Conservation (phyloP, 495 filamentous ascomycete genomes). For the Sporormia fimetaria region DNA sequence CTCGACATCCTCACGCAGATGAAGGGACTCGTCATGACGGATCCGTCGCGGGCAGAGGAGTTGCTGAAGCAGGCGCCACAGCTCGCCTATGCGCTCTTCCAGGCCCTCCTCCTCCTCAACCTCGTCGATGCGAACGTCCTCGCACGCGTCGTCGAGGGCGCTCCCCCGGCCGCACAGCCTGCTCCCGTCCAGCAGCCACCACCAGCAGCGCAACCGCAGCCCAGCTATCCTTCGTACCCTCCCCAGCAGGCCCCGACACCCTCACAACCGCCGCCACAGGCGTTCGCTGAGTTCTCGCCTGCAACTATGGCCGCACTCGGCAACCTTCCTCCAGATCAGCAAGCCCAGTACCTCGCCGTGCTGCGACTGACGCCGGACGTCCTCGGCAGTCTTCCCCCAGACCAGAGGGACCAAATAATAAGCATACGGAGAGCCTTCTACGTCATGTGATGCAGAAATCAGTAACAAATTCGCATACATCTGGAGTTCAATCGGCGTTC, state of each 20-base stretch:
- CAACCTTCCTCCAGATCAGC: slow-evolving; percentile 56
- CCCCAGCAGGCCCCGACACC: slow-evolving; percentile 39
- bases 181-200: slow-evolving; percentile 25
- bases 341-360: slow-evolving; percentile 65
- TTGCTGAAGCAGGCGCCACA: slow-evolving; percentile 83
- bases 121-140: slow-evolving; percentile 63
- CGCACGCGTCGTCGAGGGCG: slow-evolving; percentile 46
- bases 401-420: too few species aligned
- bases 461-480: too few species aligned
- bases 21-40: slow-evolving; percentile 71
- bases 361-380: slow-evolving; percentile 47
- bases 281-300: too few species aligned
- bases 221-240: slow-evolving; percentile 17
- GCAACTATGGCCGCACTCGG: too few species aligned
- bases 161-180: slow-evolving; percentile 27
- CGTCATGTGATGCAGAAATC: too few species aligned
- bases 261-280: slow-evolving; percentile 39
- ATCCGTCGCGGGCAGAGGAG: slow-evolving; percentile 76
- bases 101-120: slow-evolving; percentile 83
- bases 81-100: slow-evolving; percentile 91
- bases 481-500: too few species aligned
- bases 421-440: too few species aligned
- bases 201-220: slow-evolving; percentile 26
- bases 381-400: too few species aligned
- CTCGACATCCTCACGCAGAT: slow-evolving; percentile 92